Conservation (phyloP, 257 asterid species). For the Plectranthus barbatus region DNA sequence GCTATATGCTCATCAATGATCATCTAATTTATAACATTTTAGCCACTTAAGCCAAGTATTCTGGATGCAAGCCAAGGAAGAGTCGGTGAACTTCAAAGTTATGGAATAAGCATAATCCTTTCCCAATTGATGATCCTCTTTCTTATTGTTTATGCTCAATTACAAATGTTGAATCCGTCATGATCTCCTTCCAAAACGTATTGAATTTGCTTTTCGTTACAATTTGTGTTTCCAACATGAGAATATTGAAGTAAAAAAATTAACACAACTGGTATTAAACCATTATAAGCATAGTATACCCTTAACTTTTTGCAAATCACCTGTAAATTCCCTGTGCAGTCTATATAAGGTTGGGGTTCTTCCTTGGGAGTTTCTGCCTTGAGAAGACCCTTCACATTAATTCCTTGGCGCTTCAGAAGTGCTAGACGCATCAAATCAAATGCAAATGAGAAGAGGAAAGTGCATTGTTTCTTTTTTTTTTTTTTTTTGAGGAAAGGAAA, state of each 20-base stretch:
- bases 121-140: not conserved
- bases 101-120: not conserved
- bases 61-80: not conserved
- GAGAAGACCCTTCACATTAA: slow-evolving; percentile 84
- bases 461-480: no score
- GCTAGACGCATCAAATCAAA: slow-evolving; percentile 39
- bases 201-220: not conserved
- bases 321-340: slow-evolving; percentile 93
- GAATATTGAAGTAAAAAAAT: not conserved
- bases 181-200: slow-evolving; percentile 3
- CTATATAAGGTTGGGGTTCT: slow-evolving; percentile 74
- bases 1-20: not conserved
- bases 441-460: slow-evolving; percentile 12
- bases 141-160: not conserved
- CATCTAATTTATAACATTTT: not conserved
- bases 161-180: not conserved
- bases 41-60: not conserved
- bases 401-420: slow-evolving; percentile 92
- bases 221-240: not conserved
- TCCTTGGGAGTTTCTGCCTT: slow-evolving; percentile 91
- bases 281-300: not conserved
- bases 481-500: slow-evolving; percentile 3
- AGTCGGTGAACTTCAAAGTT: not conserved
- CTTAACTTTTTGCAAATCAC: slow-evolving; percentile 32
- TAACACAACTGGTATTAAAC: not conserved